A percentile compares a stretch with the other conserved stretches of the same genome.
phyloP scores from a whole-genome alignment of 1,284 basidiomycete genomes.

The Cryptococcus sp. region DNA sequence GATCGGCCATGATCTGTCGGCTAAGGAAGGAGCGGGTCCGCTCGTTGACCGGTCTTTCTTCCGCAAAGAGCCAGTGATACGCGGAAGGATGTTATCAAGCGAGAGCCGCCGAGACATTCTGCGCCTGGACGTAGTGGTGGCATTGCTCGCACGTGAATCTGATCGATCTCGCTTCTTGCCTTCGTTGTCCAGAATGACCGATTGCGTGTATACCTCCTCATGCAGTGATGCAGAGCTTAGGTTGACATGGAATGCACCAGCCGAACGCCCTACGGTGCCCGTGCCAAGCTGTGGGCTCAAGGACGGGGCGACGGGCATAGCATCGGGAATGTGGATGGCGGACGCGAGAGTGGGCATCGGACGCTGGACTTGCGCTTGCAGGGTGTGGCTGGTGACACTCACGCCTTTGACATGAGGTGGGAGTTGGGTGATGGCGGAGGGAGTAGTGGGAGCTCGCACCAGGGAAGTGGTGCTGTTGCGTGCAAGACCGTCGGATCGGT shows the following conservation, averaged over 20 bases:
- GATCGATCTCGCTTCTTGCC: slow-evolving; percentile 5
- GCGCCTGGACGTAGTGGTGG: slow-evolving; percentile 2
- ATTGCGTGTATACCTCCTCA: neutral
- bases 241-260: neutral
- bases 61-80: slow-evolving; percentile 11
- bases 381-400: slow-evolving; percentile 6
- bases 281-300: neutral
- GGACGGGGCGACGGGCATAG: neutral
- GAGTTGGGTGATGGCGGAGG: neutral
- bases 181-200: neutral
- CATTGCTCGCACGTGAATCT: slow-evolving; percentile 3
- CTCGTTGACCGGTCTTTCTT: slow-evolving; percentile 11
- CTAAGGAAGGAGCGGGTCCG: neutral
- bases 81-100: slow-evolving; percentile 15
- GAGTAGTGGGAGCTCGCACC: neutral
- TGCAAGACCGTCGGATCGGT: too few relatives aligned
- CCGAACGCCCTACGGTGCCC: neutral
- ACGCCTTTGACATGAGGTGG: neutral
- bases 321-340: slow-evolving; percentile 20
- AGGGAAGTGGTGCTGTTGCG: slow-evolving; percentile 4
- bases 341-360: slow-evolving; percentile 26
- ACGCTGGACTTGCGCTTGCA: slow-evolving; percentile 12
- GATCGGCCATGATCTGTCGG: slow-evolving; percentile 11
- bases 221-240: neutral
- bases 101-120: slow-evolving; percentile 10